Evolutionary conservation across 1,284 basidiomycete genomes (phyloP).

Genomic region (Wolfiporia cocos): DNA sequence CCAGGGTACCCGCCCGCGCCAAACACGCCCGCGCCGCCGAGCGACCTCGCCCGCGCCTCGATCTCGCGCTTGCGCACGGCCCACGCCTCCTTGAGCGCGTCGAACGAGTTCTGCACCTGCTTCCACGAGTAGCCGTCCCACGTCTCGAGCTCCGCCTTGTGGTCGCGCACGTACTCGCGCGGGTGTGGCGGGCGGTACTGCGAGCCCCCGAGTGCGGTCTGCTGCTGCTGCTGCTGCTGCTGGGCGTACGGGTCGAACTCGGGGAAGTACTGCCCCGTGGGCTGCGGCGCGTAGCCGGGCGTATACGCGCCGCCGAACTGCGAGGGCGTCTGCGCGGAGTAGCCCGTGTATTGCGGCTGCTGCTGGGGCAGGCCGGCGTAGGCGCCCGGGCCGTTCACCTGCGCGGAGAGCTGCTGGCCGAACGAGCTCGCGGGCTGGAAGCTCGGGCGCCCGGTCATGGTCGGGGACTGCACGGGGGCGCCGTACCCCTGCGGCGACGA

Average conservation of each 20-base stretch:
- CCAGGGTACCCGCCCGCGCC: constrained; percentile 21
- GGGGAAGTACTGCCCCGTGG: constrained; percentile 19
- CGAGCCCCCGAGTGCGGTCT: background rate
- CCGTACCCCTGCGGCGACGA: constrained; percentile 18
- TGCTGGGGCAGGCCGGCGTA: constrained; percentile 13
- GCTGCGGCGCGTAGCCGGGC: constrained; percentile 16
- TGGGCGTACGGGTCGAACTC: constrained; percentile 31
- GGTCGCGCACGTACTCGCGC: constrained; percentile 28
- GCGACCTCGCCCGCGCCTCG: constrained; percentile 23
- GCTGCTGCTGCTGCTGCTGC: constrained; percentile 3
- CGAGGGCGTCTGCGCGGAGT: constrained; percentile 19
- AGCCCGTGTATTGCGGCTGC: constrained; percentile 21
- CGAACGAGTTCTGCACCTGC: constrained; percentile 30
- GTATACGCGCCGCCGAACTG: constrained; percentile 20
- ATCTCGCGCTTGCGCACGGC: constrained; percentile 24
- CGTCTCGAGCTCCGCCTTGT: constrained; percentile 31
- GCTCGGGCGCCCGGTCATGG: constrained; percentile 19
- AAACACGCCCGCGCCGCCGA: constrained; percentile 27
- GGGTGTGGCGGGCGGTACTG: constrained; percentile 25
- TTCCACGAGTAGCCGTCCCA: constrained; percentile 35
- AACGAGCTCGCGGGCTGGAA: constrained; percentile 29
- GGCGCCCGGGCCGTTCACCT: constrained; percentile 16
- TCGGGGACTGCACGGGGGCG: constrained; percentile 11
- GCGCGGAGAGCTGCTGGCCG: constrained; percentile 28
- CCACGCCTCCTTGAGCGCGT: constrained; percentile 30